Conservation (phyloP, 805 yeast genomes). For the Lachancea fermentati region DNA sequence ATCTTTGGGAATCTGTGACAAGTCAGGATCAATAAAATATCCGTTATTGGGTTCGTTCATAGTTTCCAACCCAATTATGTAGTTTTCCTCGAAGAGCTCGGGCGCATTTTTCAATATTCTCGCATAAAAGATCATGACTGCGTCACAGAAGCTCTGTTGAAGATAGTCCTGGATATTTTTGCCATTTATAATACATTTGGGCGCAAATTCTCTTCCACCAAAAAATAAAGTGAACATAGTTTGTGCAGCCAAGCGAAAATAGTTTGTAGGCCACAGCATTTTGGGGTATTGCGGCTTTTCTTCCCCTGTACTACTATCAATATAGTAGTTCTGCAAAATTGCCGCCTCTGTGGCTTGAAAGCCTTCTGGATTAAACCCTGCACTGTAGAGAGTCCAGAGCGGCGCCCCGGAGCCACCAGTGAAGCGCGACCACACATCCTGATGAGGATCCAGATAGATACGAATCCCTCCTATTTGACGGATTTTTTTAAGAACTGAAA, state of each 20-base stretch:
- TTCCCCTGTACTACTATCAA: constrained; percentile 34
- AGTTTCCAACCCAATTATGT: constrained; percentile 65
- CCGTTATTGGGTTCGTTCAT: constrained; percentile 85
- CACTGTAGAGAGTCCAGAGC: constrained; percentile 84
- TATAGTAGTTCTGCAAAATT: constrained; percentile 55
- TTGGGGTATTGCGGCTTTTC: constrained; percentile 50
- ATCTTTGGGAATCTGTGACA: constrained; percentile 48
- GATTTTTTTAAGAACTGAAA: constrained; percentile 53
- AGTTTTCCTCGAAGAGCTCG: constrained; percentile 40
- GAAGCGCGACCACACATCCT: constrained; percentile 89
- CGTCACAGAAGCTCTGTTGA: constrained; percentile 54
- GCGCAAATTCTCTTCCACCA: constrained; percentile 72
- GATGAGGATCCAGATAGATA: constrained; percentile 84
- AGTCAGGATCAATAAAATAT: constrained; percentile 54
- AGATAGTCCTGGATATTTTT: constrained; percentile 72
- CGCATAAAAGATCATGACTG: constrained; percentile 46
- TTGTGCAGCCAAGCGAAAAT: constrained; percentile 64
- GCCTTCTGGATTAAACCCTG: constrained; percentile 76
- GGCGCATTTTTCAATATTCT: constrained; percentile 39
- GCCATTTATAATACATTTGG: constrained; percentile 65
- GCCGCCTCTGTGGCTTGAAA: constrained; percentile 77
- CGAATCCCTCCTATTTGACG: constrained; percentile 64
- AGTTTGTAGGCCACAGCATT: constrained; percentile 93
- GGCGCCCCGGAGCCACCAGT: constrained; percentile 95
- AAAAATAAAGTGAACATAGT: constrained; percentile 85